phyloP scores from a whole-genome alignment of 352 stramenopile genomes.

The Elongisporangium undulatum region DNA sequence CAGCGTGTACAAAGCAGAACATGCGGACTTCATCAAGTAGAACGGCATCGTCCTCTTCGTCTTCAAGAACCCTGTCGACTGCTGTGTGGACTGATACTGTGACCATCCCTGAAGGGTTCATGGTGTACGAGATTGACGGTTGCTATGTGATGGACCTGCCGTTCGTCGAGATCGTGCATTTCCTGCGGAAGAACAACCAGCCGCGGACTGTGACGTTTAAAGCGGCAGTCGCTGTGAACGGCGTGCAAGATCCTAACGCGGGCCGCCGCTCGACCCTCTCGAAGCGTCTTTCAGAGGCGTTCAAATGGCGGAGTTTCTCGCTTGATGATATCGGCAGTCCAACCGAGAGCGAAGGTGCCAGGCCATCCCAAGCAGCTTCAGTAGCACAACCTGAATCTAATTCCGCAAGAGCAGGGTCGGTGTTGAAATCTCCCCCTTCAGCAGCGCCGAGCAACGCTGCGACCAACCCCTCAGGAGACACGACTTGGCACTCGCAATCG shows the following conservation, averaged over 20 bases:
- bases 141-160: constrained; percentile 43
- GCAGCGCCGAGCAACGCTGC: neutral
- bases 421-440: neutral
- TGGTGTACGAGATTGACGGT: constrained; percentile 65
- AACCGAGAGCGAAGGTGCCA: neutral
- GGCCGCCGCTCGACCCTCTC: constrained; percentile 22
- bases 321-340: constrained; percentile 2
- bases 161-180: constrained; percentile 59
- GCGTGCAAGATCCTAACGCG: constrained; percentile 12
- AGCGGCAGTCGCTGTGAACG: constrained; percentile 33
- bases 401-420: constrained; percentile 2
- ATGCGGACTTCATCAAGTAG: constrained; percentile 2
- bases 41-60: constrained; percentile 11
- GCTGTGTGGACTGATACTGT: constrained; percentile 11
- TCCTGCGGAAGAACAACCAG: constrained; percentile 44
- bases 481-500: neutral
- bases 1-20: constrained; percentile 18
- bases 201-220: constrained; percentile 55
- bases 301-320: constrained; percentile 27
- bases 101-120: constrained; percentile 44
- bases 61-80: neutral
- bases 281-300: constrained; percentile 42
- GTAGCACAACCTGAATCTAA: constrained; percentile 3
- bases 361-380: neutral
- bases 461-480: neutral